Evolutionary conservation across 2,329 filamentous ascomycete genomes (phyloP).

Genomic region (Ceratocystis harringtonii): DNA sequence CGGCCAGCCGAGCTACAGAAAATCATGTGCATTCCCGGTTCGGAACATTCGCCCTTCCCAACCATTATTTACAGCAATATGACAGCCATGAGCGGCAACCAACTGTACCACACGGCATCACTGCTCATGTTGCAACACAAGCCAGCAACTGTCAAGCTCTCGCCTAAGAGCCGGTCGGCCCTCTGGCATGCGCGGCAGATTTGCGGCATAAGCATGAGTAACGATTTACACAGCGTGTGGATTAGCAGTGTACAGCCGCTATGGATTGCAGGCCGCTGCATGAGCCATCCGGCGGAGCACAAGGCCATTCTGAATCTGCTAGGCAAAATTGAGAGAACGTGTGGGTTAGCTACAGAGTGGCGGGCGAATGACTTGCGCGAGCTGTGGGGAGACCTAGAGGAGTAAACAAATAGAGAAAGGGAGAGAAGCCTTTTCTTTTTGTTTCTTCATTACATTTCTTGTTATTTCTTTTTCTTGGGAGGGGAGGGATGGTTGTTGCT

Average conservation of each 20-base stretch:
- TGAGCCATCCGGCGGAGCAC: constrained; percentile 33
- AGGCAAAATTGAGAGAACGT: constrained; percentile 35
- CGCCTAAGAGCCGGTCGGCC: constrained; percentile 26
- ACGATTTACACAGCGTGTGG: constrained; percentile 37
- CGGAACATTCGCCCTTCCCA: constrained; percentile 34
- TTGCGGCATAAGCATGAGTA: constrained; percentile 38
- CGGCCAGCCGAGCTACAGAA: constrained; percentile 26
- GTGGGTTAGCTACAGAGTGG: constrained; percentile 40
- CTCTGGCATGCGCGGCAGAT: constrained; percentile 40
- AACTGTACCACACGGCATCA: constrained; percentile 38
- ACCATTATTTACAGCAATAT: constrained; percentile 36
- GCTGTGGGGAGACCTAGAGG: constrained; percentile 32
- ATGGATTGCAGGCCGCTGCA: constrained; percentile 37
- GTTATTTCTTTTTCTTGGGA: not conserved
- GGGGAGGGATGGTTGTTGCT: too few species aligned
- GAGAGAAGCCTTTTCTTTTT: constrained; percentile 15
- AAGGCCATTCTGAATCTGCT: constrained; percentile 31
- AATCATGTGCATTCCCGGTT: constrained; percentile 25
- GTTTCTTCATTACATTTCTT: not conserved
- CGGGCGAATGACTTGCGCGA: constrained; percentile 36
- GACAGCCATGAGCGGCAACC: constrained; percentile 39
- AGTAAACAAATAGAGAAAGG: constrained; percentile 17
- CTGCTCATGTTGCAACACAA: constrained; percentile 36
- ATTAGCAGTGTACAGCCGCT: constrained; percentile 40
- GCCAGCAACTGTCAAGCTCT: constrained; percentile 28